Percentiles rank a stretch among this genome's conserved stretches.
Evolutionary conservation across 1,284 basidiomycete species (phyloP).

Genomic region (Tilletia walkeri): DNA sequence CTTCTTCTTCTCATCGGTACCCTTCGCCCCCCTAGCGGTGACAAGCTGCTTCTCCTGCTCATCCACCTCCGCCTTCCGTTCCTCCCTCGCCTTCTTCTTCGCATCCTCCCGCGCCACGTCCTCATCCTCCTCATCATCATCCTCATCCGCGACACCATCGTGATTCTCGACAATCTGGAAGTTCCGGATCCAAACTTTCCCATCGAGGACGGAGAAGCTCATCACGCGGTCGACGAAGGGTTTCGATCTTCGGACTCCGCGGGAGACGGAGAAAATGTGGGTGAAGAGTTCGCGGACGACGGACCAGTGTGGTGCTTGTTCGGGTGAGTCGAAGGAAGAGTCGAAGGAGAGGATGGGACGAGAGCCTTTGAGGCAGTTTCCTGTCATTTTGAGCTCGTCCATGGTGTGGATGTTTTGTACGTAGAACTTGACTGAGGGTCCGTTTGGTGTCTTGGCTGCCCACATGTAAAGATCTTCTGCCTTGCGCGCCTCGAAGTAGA

Average conservation of each 20-base stretch:
- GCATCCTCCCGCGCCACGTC: constrained; percentile 58
- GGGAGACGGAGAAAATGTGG: constrained; percentile 93
- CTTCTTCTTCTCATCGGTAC: constrained; percentile 24
- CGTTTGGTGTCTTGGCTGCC: constrained; percentile 95
- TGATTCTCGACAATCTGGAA: constrained; percentile 73
- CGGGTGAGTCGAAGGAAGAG: constrained; percentile 73
- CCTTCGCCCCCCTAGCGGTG: constrained; percentile 28
- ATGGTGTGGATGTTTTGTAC: constrained; percentile 99
- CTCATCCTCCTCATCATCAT: constrained; percentile 40
- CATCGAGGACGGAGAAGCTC: constrained; percentile 90
- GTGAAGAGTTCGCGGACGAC: constrained; percentile 94
- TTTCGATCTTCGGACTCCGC: constrained; percentile 82
- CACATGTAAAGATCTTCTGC: constrained; percentile 91
- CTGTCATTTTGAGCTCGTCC: constrained; percentile 99
- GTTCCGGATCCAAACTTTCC: constrained; percentile 98
- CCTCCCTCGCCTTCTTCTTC: constrained; percentile 43
- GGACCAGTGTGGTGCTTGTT: constrained; percentile 72
- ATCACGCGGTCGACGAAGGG: constrained; percentile 98
- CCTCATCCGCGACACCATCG: constrained; percentile 62
- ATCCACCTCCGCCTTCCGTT: constrained; percentile 33
- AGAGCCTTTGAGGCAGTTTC: constrained; percentile 95
- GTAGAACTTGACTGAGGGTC: constrained; percentile 93
- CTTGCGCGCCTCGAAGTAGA: constrained; percentile 94
- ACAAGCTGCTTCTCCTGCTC: constrained; percentile 60
- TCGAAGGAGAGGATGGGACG: constrained; percentile 91